Evolutionary conservation across 306 rosid genomes (phyloP).

Genomic region (Medicago ruthenica): DNA sequence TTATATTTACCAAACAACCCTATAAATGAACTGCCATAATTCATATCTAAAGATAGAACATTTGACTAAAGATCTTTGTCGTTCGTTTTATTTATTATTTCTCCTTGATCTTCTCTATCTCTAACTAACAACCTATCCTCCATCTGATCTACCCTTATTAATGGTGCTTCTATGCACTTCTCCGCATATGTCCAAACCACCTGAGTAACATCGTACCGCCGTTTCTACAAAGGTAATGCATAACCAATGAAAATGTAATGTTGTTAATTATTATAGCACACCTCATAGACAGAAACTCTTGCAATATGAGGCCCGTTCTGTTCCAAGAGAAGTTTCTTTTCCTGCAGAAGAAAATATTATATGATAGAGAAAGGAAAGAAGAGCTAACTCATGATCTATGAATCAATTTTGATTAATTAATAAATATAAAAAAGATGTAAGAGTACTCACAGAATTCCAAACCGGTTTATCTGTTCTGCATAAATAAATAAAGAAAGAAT

Average conservation of each 20-base stretch:
- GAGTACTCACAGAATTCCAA: constrained; percentile 92
- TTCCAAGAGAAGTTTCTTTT: constrained; percentile 87
- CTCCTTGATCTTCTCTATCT: not conserved
- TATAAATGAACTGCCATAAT: not conserved
- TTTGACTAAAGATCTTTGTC: not conserved
- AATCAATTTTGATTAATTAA: no score
- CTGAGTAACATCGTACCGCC: not conserved
- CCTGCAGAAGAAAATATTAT: constrained; percentile 55
- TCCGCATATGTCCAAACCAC: not conserved
- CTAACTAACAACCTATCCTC: not conserved
- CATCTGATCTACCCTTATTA: not conserved
- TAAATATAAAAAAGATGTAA: not conserved
- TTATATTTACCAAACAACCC: constrained; percentile 4
- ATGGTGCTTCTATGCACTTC: no score
- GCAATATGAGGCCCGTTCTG: constrained; percentile 81
- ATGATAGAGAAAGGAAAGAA: not conserved
- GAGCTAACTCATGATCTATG: not conserved
- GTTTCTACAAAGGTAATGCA: constrained; percentile 15
- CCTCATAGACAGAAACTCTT: constrained; percentile 90
- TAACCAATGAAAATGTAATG: constrained; percentile 26
- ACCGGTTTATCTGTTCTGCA: constrained; percentile 86
- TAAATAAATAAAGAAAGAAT: no score
- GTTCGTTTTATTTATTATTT: not conserved
- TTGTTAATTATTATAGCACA: constrained; percentile 46
- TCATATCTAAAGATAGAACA: constrained; percentile 8